phyloP scores from a whole-genome alignment of 192 early-diverging fungal species.

The Mortierella claussenii region DNA sequence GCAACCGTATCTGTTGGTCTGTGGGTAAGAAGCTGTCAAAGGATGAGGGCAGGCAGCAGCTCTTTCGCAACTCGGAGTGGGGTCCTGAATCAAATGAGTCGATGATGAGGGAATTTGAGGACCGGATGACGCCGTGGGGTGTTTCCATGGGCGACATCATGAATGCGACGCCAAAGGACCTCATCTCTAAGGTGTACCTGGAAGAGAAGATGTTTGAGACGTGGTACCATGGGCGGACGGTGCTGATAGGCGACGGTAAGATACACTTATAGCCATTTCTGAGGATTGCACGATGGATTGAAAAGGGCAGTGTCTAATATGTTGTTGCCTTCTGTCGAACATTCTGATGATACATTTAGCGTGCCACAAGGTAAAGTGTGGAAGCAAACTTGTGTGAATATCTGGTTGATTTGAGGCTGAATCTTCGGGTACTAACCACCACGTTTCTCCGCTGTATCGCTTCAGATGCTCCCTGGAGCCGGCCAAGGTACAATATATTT shows the following conservation, averaged over 20 bases:
- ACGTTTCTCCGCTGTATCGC: not conserved
- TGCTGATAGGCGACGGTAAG: conserved; percentile 35
- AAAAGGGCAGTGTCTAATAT: not conserved
- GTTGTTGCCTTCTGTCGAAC: not conserved
- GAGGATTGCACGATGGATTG: too few relatives aligned
- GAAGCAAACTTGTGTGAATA: not conserved
- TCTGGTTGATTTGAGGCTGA: not conserved
- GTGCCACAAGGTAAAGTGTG: conserved; percentile 4
- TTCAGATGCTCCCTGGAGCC: not conserved
- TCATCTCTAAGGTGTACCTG: conserved; percentile 36
- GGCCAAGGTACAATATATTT: not conserved
- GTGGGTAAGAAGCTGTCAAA: not conserved
- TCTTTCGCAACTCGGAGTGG: conserved; percentile 26
- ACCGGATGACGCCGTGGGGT: not conserved
- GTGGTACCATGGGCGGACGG: conserved; percentile 22
- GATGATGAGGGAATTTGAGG: conserved; percentile 11
- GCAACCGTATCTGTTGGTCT: conserved; percentile 23
- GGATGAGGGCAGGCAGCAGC: not conserved
- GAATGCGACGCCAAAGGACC: conserved; percentile 19
- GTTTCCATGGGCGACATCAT: conserved; percentile 26
- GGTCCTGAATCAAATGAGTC: conserved; percentile 6
- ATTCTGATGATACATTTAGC: not conserved
- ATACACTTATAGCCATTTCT: not conserved
- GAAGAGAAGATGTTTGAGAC: conserved; percentile 41
- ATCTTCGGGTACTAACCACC: not conserved